Conservation (phyloP, 768 basidiomycete genomes). For the Flagelloscypha sp. region DNA sequence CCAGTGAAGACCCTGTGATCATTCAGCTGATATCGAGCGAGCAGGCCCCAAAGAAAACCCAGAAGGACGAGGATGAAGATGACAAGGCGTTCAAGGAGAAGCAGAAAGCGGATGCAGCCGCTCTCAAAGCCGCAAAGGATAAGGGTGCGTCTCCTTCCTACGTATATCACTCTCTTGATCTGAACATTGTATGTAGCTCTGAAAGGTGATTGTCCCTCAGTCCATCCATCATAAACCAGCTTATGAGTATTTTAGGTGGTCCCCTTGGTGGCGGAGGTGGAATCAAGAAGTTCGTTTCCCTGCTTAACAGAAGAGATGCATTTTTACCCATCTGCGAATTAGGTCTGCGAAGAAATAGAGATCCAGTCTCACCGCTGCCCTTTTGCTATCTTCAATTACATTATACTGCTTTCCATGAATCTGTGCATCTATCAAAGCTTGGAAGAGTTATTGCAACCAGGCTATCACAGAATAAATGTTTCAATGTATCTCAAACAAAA, state of each 20-base stretch:
- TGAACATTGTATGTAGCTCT: constrained; percentile 29
- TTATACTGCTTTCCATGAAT: too few species aligned
- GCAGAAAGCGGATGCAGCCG: constrained; percentile 68
- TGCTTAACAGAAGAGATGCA: constrained; percentile 1
- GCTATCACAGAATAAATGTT: too few species aligned
- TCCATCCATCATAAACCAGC: constrained; percentile 4
- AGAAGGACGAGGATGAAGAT: constrained; percentile 64
- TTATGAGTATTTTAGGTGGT: constrained; percentile 40
- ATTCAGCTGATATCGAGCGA: constrained; percentile 4
- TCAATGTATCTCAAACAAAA: too few species aligned
- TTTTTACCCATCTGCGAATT: constrained; percentile 8
- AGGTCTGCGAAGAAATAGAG: constrained; percentile 69
- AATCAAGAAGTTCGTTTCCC: constrained; percentile 67
- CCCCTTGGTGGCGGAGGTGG: constrained; percentile 60
- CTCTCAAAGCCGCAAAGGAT: constrained; percentile 62
- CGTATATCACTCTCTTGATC: constrained; percentile 1
- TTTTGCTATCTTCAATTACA: too few species aligned
- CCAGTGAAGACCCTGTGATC: background rate
- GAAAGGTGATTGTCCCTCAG: constrained; percentile 35
- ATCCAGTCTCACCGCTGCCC: too few species aligned
- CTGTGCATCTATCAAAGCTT: too few species aligned
- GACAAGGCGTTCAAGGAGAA: constrained; percentile 67
- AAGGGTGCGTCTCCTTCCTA: constrained; percentile 42
- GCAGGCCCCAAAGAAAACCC: constrained; percentile 79
- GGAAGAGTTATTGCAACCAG: too few species aligned